These are phyloP conservation scores for Phytophthora podocarpi DNA, from an alignment of 352 stramenopile species.

Conservation along the genomic window DNA sequence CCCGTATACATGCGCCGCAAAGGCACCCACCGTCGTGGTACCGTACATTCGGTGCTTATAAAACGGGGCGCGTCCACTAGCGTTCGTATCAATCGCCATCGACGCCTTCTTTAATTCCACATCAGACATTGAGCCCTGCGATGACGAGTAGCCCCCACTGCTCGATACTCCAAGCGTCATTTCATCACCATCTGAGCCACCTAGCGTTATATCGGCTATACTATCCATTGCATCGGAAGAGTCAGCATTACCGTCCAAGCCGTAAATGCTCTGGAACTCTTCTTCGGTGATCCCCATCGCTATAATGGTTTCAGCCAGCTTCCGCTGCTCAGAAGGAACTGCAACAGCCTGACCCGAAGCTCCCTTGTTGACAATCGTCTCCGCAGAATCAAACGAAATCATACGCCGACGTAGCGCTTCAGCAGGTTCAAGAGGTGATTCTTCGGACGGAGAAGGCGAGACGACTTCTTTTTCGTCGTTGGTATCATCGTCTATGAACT, in stretches of 20 bases:
- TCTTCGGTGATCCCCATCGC: slow-evolving; percentile 65
- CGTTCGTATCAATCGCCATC: slow-evolving; percentile 26
- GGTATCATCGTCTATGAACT: slow-evolving; percentile 42
- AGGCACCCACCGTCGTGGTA: slow-evolving; percentile 81
- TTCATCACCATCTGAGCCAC: slow-evolving; percentile 18
- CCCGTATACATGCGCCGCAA: slow-evolving; percentile 84
- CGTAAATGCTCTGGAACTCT: slow-evolving; percentile 44
- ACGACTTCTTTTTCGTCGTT: slow-evolving; percentile 26
- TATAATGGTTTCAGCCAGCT: slow-evolving; percentile 77
- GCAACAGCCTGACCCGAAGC: slow-evolving; percentile 37
- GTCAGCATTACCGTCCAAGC: slow-evolving; percentile 25
- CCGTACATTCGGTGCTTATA: slow-evolving; percentile 71
- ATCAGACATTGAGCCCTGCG: background rate
- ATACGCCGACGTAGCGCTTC: slow-evolving; percentile 68
- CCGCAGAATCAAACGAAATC: slow-evolving; percentile 80
- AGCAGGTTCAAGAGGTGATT: slow-evolving; percentile 50
- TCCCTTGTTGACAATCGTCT: slow-evolving; percentile 74
- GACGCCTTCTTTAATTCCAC: slow-evolving; percentile 12
- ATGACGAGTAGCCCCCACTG: background rate
- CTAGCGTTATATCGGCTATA: slow-evolving; percentile 9
- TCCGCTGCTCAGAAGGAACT: slow-evolving; percentile 63
- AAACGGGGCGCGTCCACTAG: slow-evolving; percentile 41
- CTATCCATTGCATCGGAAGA: slow-evolving; percentile 19
- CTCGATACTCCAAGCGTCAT: slow-evolving; percentile 8
- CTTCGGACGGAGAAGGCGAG: slow-evolving; percentile 2